Base-by-base conservation (phyloP, 495 filamentous ascomycete species). In the Xylaria venustula region DNA sequence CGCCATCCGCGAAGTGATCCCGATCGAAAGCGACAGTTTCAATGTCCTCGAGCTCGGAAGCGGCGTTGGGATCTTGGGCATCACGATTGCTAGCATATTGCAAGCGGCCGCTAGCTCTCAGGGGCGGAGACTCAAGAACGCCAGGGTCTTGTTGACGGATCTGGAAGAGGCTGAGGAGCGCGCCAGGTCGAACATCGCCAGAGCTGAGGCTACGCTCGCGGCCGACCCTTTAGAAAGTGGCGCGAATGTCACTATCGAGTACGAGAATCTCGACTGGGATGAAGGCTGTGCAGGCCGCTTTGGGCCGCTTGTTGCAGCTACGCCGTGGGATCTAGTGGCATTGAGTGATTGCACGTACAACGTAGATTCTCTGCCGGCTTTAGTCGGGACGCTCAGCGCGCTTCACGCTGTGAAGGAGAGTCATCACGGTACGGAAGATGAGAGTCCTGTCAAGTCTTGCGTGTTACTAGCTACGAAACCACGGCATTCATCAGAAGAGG, bases 341-440 rank as follows among this genome's bases (percentile, higher is more conserved):
- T 80, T 96, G 1, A 90, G 92, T 17, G 94, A 98, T 69, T 97
- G 94, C 78, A 98, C 92, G 11, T 98, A 98, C 76, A 98, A 98
- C 71, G 80, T 85, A 32, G 91, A 94, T 70, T 90, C 86, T 45
- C 76, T 92, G 36, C 89, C 89, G 15, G 81, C 85, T 9, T 77
- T 98, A 34, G 90, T 97, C 3, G 75, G 77, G 36, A 90, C 89
- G 0, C 76, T 98, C 14, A 71, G 74, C 19, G 76, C 76, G 7
- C 68, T 97, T 19, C 70, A 74, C 23, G 17, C 41, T 8, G 44
- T 57, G 3, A 72, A 67, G 36, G 19, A 44, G 7, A 80, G 80
- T n/a, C 70, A 79, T 57, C 78, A 76, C 1, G 62, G 15, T 7
- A 11, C n/a, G 11, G 56, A 50, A 12, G 25, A 40, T 30, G 30